phyloP scores from a whole-genome alignment of 1,139 yeast genomes.

The Trichomonascaceae sp. region DNA sequence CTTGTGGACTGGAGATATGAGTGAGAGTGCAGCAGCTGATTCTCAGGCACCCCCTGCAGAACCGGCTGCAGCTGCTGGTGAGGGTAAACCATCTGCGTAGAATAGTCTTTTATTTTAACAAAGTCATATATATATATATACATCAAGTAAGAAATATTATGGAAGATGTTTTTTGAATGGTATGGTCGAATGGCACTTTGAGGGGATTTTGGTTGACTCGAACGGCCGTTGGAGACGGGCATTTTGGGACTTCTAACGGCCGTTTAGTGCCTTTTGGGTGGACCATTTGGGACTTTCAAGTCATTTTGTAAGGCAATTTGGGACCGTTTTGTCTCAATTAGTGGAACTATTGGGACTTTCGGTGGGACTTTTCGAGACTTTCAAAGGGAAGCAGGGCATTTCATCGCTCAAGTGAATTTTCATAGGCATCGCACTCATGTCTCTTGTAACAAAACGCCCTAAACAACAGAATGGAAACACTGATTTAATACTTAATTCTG shows the following conservation, averaged over 20 bases:
- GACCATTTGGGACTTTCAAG: too few species aligned
- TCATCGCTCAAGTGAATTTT: not conserved
- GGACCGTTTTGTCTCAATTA: too few species aligned
- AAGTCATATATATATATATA: not conserved
- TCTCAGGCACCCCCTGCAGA: constrained; percentile 15
- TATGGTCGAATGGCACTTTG: too few species aligned
- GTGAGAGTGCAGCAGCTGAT: constrained; percentile 41
- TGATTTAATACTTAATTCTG: not conserved
- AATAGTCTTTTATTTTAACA: not conserved
- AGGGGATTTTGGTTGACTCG: not conserved
- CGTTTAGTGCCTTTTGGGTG: not conserved
- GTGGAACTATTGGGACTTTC: too few species aligned
- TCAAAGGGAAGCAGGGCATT: too few species aligned
- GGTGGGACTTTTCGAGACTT: too few species aligned
- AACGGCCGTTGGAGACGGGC: too few species aligned
- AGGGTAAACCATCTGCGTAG: not conserved
- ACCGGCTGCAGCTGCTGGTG: constrained; percentile 9
- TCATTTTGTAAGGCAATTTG: too few species aligned
- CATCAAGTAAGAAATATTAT: constrained; percentile 2
- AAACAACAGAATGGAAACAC: not conserved
- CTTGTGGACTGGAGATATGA: constrained; percentile 95
- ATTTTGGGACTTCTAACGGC: too few species aligned
- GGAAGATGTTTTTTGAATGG: not conserved
- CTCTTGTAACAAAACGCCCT: constrained; percentile 8
- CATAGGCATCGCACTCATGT: constrained; percentile 8